Evolutionary conservation across 495 filamentous ascomycete genomes (phyloP), one percentile per base, ranked within the genome.

Genomic region (Jackrogersella minutella): DNA sequence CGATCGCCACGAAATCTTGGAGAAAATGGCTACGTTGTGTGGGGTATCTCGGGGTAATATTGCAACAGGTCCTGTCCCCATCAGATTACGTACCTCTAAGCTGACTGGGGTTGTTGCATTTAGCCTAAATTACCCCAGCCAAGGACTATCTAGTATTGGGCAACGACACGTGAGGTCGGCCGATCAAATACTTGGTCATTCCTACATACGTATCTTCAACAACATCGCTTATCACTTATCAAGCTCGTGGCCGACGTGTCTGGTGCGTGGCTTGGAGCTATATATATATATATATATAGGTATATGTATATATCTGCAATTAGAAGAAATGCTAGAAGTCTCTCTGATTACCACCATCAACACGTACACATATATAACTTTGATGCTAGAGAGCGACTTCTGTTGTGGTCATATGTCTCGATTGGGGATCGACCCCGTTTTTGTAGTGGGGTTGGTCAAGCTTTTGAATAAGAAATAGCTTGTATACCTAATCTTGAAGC

Each of bases 51-150:
- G 66, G 66, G 66, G 66, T 64, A 69, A 64, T 47, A 47, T 24
- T 50, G 17, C 33, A 33, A 13, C 14, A 19, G 14, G 9, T 37
- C 34, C 13, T 37, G n/a, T 37, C 3, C 16, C 34, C 34, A 33
- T 52, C 31, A 54, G n/a, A n/a, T 49, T 21, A 16, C 22, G n/a
- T 30, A 30, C 26, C 26, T 28, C 36, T n/a, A 5, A 22, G 3
- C 16, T 40, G 57, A 64, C 31, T 17, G 37, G 41, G 61, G 50
- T 57, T 51, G 17, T 24, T 24, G 50, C 19, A 69, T 71, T 73
- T 67, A 73, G 71, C 71, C 71, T 73, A 44, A 71, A 71, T 71
- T 47, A 19, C 58, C 63, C 53, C 53, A 43, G 58, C 36, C 36
- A 46, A 17, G 53, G 39, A 33, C 10, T 8, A 26, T 39, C 52